Percentiles rank a stretch among this genome's conserved stretches.
These are phyloP conservation scores for Lactifluus pinguis DNA, from an alignment of 768 basidiomycete genomes.

Conservation along the genomic window DNA sequence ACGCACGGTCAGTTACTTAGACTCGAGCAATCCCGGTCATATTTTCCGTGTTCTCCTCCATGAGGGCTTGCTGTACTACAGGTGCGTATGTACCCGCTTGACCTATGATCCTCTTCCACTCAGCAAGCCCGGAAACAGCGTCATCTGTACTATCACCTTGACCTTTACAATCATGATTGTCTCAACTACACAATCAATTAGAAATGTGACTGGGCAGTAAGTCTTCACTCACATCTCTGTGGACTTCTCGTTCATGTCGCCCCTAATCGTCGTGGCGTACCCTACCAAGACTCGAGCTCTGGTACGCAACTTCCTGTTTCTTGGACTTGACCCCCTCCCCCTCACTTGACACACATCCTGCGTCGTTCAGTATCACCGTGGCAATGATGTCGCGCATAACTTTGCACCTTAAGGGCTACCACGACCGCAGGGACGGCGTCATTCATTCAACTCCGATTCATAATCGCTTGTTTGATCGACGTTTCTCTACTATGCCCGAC, in stretches of 20 bases:
- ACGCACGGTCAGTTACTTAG: slow-evolving; percentile 20
- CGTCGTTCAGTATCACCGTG: too few species aligned
- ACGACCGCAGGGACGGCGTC: neutral
- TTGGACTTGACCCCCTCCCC: too few species aligned
- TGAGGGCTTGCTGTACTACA: slow-evolving; percentile 12
- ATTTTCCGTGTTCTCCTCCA: slow-evolving; percentile 7
- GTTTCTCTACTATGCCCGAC: too few species aligned
- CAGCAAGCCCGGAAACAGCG: slow-evolving; percentile 18
- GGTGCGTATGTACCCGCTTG: neutral
- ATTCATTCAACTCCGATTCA: neutral
- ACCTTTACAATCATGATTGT: slow-evolving; percentile 32
- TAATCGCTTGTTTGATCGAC: slow-evolving; percentile 23
- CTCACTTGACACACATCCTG: neutral
- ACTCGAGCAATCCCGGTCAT: neutral
- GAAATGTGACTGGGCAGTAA: slow-evolving; percentile 32
- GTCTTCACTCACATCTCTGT: neutral
- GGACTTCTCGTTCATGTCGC: neutral
- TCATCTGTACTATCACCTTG: slow-evolving; percentile 33
- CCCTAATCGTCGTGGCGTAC: neutral
- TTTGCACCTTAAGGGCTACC: neutral
- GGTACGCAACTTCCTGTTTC: neutral
- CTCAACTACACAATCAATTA: slow-evolving; percentile 23
- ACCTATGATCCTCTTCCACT: neutral
- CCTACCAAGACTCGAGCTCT: slow-evolving; percentile 1
- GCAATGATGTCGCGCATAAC: too few species aligned